A percentile compares a stretch with the other conserved stretches of the same genome.
phyloP scores from a whole-genome alignment of 1,284 basidiomycete genomes.

The Cyathus olla region DNA sequence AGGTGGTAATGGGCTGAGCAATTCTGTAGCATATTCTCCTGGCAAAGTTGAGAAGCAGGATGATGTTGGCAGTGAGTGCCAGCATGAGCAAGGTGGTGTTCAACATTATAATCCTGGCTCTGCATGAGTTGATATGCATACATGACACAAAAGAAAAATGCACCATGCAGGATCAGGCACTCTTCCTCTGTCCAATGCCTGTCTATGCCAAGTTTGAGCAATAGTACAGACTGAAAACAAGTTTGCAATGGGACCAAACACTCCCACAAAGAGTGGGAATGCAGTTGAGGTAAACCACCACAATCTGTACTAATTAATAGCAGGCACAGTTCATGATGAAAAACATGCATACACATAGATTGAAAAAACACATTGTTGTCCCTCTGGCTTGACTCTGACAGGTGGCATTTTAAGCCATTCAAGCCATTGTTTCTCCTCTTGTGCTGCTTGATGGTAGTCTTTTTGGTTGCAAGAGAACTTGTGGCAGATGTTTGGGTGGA shows the following conservation, averaged over 20 bases:
- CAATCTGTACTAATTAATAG: constrained; percentile 31
- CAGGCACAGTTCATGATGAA: too few relatives aligned
- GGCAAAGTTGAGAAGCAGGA: constrained; percentile 50
- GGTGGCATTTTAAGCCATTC: too few relatives aligned
- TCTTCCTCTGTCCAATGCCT: constrained; percentile 14
- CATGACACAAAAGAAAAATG: not conserved
- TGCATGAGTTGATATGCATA: not conserved
- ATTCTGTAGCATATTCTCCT: constrained; percentile 42
- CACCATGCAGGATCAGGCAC: constrained; percentile 42
- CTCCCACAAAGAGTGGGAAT: constrained; percentile 51
- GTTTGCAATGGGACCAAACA: constrained; percentile 51
- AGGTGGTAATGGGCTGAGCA: constrained; percentile 47
- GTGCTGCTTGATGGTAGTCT: too few relatives aligned
- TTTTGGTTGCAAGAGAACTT: too few relatives aligned
- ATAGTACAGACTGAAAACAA: constrained; percentile 49
- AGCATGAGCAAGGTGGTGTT: constrained; percentile 41
- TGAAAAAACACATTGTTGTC: too few relatives aligned
- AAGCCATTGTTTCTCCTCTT: too few relatives aligned
- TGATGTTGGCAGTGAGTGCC: constrained; percentile 43
- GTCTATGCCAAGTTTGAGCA: constrained; percentile 42
- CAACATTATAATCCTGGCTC: constrained; percentile 32
- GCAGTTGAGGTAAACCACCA: constrained; percentile 53
- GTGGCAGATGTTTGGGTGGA: too few relatives aligned
- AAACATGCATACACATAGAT: too few relatives aligned
- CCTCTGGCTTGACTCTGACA: too few relatives aligned